These are phyloP conservation scores for Ganoderma boninense DNA, from an alignment of 1,284 basidiomycete species.

Conservation along the genomic window DNA sequence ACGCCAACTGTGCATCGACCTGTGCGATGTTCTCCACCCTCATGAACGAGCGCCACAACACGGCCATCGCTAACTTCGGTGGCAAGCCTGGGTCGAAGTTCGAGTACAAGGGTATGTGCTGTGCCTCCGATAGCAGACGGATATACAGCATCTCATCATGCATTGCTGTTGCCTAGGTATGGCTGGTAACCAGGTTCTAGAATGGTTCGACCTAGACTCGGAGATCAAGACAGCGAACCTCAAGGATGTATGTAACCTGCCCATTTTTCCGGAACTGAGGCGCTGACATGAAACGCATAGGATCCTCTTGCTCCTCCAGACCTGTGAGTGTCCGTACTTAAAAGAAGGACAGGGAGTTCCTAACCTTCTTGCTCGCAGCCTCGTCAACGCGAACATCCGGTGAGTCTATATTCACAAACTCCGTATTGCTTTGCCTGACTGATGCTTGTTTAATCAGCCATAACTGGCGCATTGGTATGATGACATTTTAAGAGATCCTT, in stretches of 20 bases:
- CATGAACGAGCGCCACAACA: conserved; percentile 66
- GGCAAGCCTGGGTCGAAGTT: conserved; percentile 61
- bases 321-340: conserved; percentile 46
- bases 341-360: background rate
- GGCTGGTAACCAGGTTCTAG: conserved; percentile 72
- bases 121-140: background rate
- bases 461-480: conserved; percentile 61
- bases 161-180: conserved; percentile 46
- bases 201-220: conserved; percentile 68
- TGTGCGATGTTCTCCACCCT: conserved; percentile 72
- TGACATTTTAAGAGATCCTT: background rate
- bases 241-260: conserved; percentile 52
- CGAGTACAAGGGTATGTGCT: conserved; percentile 61
- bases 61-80: conserved; percentile 67
- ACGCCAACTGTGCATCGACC: conserved; percentile 68
- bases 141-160: background rate
- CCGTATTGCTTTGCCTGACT: background rate
- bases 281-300: conserved; percentile 39
- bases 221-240: conserved; percentile 71
- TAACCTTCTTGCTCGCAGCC: conserved; percentile 39
- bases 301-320: conserved; percentile 70
- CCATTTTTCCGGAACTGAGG: background rate
- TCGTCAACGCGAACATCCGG: conserved; percentile 62
- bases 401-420: conserved; percentile 19
- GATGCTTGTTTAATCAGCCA: conserved; percentile 36